Conservation (phyloP, 2,329 filamentous ascomycete species). For the Ascochyta clinopodiicola region DNA sequence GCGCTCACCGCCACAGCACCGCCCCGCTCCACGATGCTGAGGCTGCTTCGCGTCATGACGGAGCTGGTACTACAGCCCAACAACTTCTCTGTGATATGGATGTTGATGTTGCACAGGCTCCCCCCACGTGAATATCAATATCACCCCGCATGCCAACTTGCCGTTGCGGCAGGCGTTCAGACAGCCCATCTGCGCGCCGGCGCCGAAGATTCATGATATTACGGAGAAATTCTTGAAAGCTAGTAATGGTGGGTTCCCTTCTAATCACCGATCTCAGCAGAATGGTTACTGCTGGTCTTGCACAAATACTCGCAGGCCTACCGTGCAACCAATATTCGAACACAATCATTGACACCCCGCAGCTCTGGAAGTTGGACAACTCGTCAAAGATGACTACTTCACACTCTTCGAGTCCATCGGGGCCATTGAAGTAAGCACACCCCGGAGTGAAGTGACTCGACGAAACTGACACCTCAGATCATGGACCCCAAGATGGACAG, state of each 20-base stretch:
- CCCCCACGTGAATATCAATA: conserved; percentile 18
- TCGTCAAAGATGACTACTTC: conserved; percentile 93
- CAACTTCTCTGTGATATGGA: background rate
- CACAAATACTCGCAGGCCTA: background rate
- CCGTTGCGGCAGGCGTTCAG: conserved; percentile 40
- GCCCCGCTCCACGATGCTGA: conserved; percentile 22
- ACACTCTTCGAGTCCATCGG: conserved; percentile 94
- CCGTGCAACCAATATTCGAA: background rate
- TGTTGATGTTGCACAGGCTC: conserved; percentile 16
- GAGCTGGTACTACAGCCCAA: conserved; percentile 20
- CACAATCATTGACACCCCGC: conserved; percentile 21
- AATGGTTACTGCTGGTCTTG: background rate
- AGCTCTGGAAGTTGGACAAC: conserved; percentile 80
- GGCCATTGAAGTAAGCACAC: conserved; percentile 68
- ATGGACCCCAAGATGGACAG: conserved; percentile 99
- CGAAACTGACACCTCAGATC: conserved; percentile 65
- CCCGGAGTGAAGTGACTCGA: background rate
- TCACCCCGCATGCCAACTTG: conserved; percentile 28
- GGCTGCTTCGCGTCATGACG: conserved; percentile 19
- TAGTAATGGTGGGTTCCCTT: conserved; percentile 55
- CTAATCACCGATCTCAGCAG: too few species aligned
- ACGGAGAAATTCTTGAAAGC: conserved; percentile 62
- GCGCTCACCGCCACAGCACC: conserved; percentile 33
- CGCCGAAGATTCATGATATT: conserved; percentile 58
- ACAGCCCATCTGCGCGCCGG: conserved; percentile 26